Conservation (phyloP, 1,284 basidiomycete species). For the Golubevia sp. region DNA sequence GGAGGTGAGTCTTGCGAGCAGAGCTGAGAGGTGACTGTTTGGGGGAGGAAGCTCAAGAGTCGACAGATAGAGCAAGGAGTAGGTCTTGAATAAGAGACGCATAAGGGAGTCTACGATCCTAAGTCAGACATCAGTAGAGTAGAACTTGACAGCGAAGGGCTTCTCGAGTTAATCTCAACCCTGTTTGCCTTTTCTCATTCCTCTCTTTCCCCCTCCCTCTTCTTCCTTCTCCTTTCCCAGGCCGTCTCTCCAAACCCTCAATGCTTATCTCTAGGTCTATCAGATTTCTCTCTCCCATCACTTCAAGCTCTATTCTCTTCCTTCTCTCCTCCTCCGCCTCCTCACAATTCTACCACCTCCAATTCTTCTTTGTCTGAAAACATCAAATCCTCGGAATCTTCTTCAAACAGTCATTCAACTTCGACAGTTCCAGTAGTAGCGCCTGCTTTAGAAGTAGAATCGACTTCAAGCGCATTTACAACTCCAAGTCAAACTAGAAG, state of each 20-base stretch:
- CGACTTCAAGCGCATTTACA: neutral
- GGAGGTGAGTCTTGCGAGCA: slow-evolving; percentile 5
- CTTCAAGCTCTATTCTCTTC: slow-evolving; percentile 11
- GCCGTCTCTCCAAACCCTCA: slow-evolving; percentile 32
- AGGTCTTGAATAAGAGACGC: no score
- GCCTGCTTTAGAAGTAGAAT: neutral
- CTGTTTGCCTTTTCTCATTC: neutral
- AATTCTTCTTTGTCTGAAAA: neutral
- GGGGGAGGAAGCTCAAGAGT: no score
- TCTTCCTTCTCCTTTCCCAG: slow-evolving; percentile 9
- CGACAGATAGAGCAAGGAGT: no score
- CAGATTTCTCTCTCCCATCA: slow-evolving; percentile 23
- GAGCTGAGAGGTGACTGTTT: no score
- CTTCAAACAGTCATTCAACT: neutral
- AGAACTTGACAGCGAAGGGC: no score
- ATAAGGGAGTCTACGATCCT: no score
- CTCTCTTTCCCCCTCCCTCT: neutral
- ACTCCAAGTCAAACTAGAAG: slow-evolving; percentile 15
- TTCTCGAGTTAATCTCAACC: neutral
- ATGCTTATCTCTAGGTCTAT: slow-evolving; percentile 32
- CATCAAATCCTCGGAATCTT: neutral
- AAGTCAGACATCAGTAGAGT: no score
- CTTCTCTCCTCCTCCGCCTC: slow-evolving; percentile 16
- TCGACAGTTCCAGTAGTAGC: neutral
- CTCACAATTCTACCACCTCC: slow-evolving; percentile 3